phyloP scores from a whole-genome alignment of 768 basidiomycete genomes.

The Amanita subjunquillea region DNA sequence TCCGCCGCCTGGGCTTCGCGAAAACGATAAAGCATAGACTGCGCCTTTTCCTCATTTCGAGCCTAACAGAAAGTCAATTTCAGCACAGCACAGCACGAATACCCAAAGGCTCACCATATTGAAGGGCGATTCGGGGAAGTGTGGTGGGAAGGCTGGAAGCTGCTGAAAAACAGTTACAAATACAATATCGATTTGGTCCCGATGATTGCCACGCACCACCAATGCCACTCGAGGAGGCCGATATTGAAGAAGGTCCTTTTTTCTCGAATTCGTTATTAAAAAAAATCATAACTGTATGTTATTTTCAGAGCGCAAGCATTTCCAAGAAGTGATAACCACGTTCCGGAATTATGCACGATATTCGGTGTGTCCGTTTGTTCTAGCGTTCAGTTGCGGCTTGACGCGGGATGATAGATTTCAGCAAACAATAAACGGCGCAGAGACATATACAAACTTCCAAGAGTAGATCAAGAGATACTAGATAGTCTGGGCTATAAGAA shows the following conservation, averaged over 20 bases:
- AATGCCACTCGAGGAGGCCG: constrained; percentile 1
- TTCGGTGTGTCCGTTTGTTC: constrained; percentile 37
- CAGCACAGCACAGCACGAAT: background rate
- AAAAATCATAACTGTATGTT: background rate
- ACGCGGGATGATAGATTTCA: constrained; percentile 24
- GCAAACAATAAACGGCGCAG: constrained; percentile 59
- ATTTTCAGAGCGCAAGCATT: constrained; percentile 55
- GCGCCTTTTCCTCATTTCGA: constrained; percentile 97
- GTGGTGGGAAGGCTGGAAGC: background rate
- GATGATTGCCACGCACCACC: background rate
- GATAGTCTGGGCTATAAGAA: constrained; percentile 61
- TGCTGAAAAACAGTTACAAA: background rate
- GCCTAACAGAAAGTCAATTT: constrained; percentile 39
- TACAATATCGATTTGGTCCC: background rate
- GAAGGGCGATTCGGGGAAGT: background rate
- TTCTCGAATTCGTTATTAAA: background rate
- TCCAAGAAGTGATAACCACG: constrained; percentile 63
- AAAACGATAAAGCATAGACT: constrained; percentile 92
- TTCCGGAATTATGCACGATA: constrained; percentile 71
- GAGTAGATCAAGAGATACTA: constrained; percentile 60
- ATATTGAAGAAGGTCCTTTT: constrained; percentile 5
- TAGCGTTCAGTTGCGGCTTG: constrained; percentile 3
- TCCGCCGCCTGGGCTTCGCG: constrained; percentile 95
- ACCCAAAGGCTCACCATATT: background rate
- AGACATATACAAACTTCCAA: constrained; percentile 63